Evolutionary conservation across 495 filamentous ascomycete species (phyloP), one percentile per base, ranked within the genome.

Genomic region (Parathielavia appendiculata): DNA sequence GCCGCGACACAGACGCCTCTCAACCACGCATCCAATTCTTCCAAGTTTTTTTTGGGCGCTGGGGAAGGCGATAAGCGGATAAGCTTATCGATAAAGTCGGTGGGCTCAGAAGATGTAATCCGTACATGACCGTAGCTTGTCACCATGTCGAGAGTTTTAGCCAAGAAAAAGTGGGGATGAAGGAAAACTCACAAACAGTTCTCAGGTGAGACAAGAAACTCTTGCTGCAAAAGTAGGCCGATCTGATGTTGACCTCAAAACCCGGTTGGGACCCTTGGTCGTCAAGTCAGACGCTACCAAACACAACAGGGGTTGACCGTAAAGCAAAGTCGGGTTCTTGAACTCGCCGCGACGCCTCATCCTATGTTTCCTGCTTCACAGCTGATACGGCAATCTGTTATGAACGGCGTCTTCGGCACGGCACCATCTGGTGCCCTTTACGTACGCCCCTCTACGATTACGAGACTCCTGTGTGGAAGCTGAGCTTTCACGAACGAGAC

Each of bases 401-500:
- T 89, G 85, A 87, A 87, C 70, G 84, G 86, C 58, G 82, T 87
- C 65, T 77, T 82, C 57, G 84, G 85, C 58, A 83, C 81, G 65
- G 82, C 88, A 62, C 86, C 88, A 35, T 81, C 84, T 23, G 83
- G 90, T 61, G 84, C 86, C 61, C 85, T 96, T 74, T 97, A 91
- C 69, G 95, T 98, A 66, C 89, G 91, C 62, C 93, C n/a, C 82
- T 97, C 57, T 98, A 97, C 77, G 90, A 97, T 74, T 97, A 97
- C 73, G 87, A 95, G 67, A 90, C 93, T 60, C 91, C 97, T 72
- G 93, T 97, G 74, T 84, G 88, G 63, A 97, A 92, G 74, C 76
- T 98, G 65, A 97, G 92, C 75, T 97, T 98, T 70, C 89, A 85
- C 58, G 86, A 92, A 65, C 93, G 95, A 60, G 93, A 97, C 69